A percentile compares a stretch with the other conserved stretches of the same genome.
These are phyloP conservation scores for Cucurbitaria berberidis DNA, from an alignment of 2,329 filamentous ascomycete genomes.

Conservation along the genomic window DNA sequence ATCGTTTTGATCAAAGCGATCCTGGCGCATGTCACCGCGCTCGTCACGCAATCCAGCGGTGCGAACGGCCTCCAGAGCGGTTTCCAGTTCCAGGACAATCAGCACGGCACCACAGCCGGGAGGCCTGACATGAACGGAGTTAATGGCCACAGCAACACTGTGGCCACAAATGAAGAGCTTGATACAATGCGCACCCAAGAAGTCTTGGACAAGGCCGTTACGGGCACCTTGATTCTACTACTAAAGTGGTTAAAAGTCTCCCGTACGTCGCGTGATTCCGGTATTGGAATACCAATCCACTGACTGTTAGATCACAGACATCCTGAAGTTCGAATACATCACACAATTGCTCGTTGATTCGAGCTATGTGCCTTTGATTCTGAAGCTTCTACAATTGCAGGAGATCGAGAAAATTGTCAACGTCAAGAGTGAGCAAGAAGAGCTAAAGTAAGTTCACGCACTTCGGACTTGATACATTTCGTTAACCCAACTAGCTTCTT, in stretches of 20 bases:
- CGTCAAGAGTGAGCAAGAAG: slow-evolving; percentile 79
- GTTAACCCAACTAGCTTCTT: slow-evolving; percentile 72
- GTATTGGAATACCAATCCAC: neutral
- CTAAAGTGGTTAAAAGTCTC: slow-evolving; percentile 97
- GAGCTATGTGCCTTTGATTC: slow-evolving; percentile 88
- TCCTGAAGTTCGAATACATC: slow-evolving; percentile 94
- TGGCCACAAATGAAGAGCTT: slow-evolving; percentile 68
- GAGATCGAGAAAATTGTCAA: slow-evolving; percentile 91
- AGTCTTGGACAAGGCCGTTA: slow-evolving; percentile 88
- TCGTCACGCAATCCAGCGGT: slow-evolving; percentile 66
- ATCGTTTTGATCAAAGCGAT: slow-evolving; percentile 92
- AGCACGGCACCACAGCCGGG: slow-evolving; percentile 46
- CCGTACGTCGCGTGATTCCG: slow-evolving; percentile 64
- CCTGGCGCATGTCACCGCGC: slow-evolving; percentile 83
- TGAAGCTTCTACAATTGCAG: slow-evolving; percentile 93
- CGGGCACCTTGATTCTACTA: slow-evolving; percentile 84
- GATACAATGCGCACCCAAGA: slow-evolving; percentile 83
- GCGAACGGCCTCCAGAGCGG: slow-evolving; percentile 58
- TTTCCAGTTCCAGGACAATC: slow-evolving; percentile 51
- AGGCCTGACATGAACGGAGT: slow-evolving; percentile 41
- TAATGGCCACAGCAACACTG: slow-evolving; percentile 35
- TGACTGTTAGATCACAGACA: slow-evolving; percentile 61
- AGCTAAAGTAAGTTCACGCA: slow-evolving; percentile 68
- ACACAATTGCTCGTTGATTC: slow-evolving; percentile 92
- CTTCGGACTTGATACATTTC: too few species aligned